phyloP scores from a whole-genome alignment of 192 early-diverging fungal genomes.

The Coemansia sp. region DNA sequence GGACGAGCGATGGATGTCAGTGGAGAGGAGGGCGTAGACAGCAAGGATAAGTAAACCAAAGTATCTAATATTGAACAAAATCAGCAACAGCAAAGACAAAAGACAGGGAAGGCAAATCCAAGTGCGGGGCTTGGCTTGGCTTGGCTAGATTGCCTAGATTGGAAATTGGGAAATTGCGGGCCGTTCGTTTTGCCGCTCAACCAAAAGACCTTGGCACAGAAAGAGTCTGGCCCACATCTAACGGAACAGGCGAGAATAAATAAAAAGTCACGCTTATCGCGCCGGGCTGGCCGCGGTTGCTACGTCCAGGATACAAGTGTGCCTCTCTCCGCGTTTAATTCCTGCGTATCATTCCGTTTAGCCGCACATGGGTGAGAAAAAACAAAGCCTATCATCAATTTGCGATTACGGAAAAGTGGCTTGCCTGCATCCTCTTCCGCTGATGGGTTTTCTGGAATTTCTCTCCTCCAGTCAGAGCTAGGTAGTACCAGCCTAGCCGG shows the following conservation, averaged over 20 bases:
- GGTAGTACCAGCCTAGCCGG: background rate
- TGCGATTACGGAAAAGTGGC: background rate
- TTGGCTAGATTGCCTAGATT: conserved; percentile 1
- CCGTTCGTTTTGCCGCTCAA: background rate
- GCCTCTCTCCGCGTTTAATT: background rate
- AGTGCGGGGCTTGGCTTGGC: background rate
- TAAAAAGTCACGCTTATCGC: background rate
- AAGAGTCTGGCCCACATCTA: background rate
- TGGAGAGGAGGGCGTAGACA: background rate
- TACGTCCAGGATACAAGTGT: background rate
- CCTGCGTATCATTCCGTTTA: background rate
- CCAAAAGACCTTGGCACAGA: background rate
- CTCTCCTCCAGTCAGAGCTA: background rate
- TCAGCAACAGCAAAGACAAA: conserved; percentile 11
- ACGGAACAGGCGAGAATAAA: background rate
- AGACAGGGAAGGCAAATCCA: background rate
- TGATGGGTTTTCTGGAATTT: background rate
- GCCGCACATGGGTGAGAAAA: background rate
- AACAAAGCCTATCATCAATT: background rate
- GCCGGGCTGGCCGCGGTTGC: background rate
- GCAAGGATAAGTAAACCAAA: background rate
- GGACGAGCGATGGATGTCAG: conserved; percentile 1
- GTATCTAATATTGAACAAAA: conserved; percentile 10
- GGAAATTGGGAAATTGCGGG: background rate
- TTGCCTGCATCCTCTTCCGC: background rate